Evolutionary conservation across 768 basidiomycete genomes (phyloP).

Genomic region (Auriculariales sp.): DNA sequence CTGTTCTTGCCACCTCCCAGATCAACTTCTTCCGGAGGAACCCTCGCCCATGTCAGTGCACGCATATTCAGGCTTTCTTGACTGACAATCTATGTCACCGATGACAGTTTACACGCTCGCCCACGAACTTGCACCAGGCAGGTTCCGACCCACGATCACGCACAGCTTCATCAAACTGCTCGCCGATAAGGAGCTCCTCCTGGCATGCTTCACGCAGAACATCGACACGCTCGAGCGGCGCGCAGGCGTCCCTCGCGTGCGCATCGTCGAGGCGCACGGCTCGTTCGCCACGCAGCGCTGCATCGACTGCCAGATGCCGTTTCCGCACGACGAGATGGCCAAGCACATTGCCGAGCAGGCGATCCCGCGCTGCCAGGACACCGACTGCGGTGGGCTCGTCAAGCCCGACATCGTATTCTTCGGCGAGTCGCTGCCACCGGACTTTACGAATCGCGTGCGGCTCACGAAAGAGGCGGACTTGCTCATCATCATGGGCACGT

Average conservation of each 20-base stretch:
- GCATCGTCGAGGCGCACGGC: slow-evolving; percentile 90
- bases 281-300: slow-evolving; percentile 84
- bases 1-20: no score
- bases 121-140: slow-evolving; percentile 83
- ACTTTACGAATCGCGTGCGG: not conserved
- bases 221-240: slow-evolving; percentile 84
- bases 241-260: slow-evolving; percentile 57
- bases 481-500: slow-evolving; percentile 83
- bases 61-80: not conserved
- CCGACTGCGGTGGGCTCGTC: slow-evolving; percentile 51
- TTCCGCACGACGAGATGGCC: slow-evolving; percentile 55
- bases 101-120: slow-evolving; percentile 72
- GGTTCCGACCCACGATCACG: slow-evolving; percentile 72
- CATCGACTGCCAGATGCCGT: slow-evolving; percentile 49
- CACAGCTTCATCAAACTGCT: slow-evolving; percentile 86
- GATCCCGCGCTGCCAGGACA: slow-evolving; percentile 47
- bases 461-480: slow-evolving; percentile 55
- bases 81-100: not conserved
- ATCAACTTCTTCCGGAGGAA: slow-evolving; percentile 71
- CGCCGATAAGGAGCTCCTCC: slow-evolving; percentile 49
- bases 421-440: slow-evolving; percentile 51
- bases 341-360: slow-evolving; percentile 40
- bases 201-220: slow-evolving; percentile 78
- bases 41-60: slow-evolving; percentile 57
- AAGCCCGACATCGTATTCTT: slow-evolving; percentile 97